Evolutionary conservation across 306 rosid species (phyloP), one percentile per base, ranked within the genome.

Genomic region (Delonix regia): DNA sequence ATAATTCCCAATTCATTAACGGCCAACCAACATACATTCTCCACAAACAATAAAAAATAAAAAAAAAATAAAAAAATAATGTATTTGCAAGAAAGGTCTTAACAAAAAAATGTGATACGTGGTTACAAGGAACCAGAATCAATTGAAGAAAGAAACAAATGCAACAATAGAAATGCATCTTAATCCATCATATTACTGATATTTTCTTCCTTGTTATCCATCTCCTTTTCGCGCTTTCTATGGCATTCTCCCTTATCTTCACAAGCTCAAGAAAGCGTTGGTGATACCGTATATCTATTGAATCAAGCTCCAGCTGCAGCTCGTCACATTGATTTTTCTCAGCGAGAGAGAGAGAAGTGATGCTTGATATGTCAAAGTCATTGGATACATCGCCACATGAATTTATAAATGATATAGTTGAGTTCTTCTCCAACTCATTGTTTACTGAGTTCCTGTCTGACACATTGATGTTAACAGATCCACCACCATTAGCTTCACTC

Each of bases 181-280:
- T 53, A 59, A 27, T 7, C 78, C 18, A 69, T 88, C 86, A 88
- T 16, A 47, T 63, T 33, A 56, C 90, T 70, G 82, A 27, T 56
- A 72, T 62, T 67, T 85, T 84, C 84, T 87, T 86, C 92, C 84
- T 90, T 28, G 81, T 24, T 7, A 81, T 84, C 96, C 97, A 90
- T 87, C 79, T 90, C 89, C 83, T 90, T 55, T 80, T 89, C 36
- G 80, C 91, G 65, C 44, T 80, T 71, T 85, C 90, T 9, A 92
- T 85, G 27, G 94, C 96, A 75, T 84, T 90, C 79, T 89, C 94
- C 85, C 87, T 94, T 90, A 80, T 73, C 80, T 69, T 90, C 84
- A 74, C 41, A 65, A 94, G 96, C 67, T 86, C 87, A 52, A 74
- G 68, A 72, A 88, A 83, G 67, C 87, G 67, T 44, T 81, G 94